Evolutionary conservation across 2,329 filamentous ascomycete genomes (phyloP).

Genomic region (Phialophora tarda): DNA sequence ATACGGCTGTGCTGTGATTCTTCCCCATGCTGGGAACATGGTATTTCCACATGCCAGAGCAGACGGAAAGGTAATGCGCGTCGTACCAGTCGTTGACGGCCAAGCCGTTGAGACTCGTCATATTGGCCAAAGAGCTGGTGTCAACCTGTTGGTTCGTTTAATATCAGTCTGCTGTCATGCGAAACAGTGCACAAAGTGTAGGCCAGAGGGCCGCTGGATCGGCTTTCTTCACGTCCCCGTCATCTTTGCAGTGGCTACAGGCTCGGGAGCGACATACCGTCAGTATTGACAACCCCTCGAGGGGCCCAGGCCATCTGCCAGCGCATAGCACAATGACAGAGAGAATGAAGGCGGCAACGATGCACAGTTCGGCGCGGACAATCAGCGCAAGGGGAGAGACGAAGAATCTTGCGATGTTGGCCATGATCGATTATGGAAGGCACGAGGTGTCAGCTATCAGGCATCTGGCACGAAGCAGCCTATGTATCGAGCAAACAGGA

Average conservation of each 20-base stretch:
- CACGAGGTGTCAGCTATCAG: neutral
- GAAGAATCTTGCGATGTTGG: slow-evolving; percentile 1
- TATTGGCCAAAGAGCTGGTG: slow-evolving; percentile 4
- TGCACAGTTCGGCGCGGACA: slow-evolving; percentile 1
- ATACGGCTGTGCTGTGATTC: slow-evolving; percentile 12
- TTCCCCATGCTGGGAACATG: slow-evolving; percentile 7
- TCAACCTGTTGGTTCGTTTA: slow-evolving; percentile 6
- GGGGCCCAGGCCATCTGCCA: neutral
- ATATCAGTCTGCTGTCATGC: neutral
- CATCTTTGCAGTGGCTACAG: too few relatives aligned
- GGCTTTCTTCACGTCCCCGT: neutral
- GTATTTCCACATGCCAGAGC: slow-evolving; percentile 20
- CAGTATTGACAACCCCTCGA: slow-evolving; percentile 10
- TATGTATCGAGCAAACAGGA: neutral
- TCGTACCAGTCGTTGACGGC: slow-evolving; percentile 16
- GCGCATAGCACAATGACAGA: slow-evolving; percentile 7
- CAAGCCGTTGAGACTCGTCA: neutral
- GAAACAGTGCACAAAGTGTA: neutral
- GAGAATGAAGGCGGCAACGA: slow-evolving; percentile 6
- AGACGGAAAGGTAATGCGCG: slow-evolving; percentile 19
- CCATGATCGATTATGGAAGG: neutral
- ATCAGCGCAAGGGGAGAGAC: slow-evolving; percentile 9
- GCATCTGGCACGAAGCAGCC: too few relatives aligned
- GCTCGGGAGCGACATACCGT: slow-evolving; percentile 6
- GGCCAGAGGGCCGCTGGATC: too few relatives aligned